Evolutionary conservation across 2,329 filamentous ascomycete species (phyloP).

Genomic region (Penicillium crustosum): DNA sequence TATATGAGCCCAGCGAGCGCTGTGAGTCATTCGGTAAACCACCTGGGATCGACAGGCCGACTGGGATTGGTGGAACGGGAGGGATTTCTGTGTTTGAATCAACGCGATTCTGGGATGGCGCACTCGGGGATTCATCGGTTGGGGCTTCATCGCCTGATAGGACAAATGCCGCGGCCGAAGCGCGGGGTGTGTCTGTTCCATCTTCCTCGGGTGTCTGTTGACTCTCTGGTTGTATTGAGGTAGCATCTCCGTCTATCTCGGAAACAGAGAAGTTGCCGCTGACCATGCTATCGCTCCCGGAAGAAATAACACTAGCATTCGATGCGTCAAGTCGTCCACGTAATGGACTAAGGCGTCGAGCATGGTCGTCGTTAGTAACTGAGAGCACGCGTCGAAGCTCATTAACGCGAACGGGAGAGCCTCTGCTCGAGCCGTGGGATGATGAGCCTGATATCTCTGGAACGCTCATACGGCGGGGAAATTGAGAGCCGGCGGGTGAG

Average conservation of each 20-base stretch:
- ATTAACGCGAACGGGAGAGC: conserved; percentile 49
- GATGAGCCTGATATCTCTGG: conserved; percentile 38
- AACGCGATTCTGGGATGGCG: conserved; percentile 9
- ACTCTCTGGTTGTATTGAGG: conserved; percentile 30
- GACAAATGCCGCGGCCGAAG: conserved; percentile 23
- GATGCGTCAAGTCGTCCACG: conserved; percentile 39
- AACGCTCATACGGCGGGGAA: conserved; percentile 38
- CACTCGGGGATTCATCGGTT: conserved; percentile 9
- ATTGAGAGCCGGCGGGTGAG: conserved; percentile 34
- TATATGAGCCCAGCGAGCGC: conserved; percentile 29
- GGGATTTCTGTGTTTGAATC: conserved; percentile 39
- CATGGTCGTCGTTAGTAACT: conserved; percentile 36
- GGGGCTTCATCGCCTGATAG: conserved; percentile 16
- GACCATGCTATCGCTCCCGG: conserved; percentile 49
- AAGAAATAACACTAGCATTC: conserved; percentile 37
- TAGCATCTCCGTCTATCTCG: conserved; percentile 33
- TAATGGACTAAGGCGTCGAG: conserved; percentile 44
- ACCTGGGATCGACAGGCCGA: conserved; percentile 42
- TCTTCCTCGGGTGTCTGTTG: conserved; percentile 24
- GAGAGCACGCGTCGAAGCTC: conserved; percentile 51
- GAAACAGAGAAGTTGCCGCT: conserved; percentile 41
- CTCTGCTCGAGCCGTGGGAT: conserved; percentile 41
- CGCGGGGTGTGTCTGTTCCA: conserved; percentile 36
- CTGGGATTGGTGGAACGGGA: conserved; percentile 49
- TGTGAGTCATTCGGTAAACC: conserved; percentile 44